These are phyloP conservation scores for Ascochyta koolunga DNA, from an alignment of 2,329 filamentous ascomycete genomes.

Conservation along the genomic window DNA sequence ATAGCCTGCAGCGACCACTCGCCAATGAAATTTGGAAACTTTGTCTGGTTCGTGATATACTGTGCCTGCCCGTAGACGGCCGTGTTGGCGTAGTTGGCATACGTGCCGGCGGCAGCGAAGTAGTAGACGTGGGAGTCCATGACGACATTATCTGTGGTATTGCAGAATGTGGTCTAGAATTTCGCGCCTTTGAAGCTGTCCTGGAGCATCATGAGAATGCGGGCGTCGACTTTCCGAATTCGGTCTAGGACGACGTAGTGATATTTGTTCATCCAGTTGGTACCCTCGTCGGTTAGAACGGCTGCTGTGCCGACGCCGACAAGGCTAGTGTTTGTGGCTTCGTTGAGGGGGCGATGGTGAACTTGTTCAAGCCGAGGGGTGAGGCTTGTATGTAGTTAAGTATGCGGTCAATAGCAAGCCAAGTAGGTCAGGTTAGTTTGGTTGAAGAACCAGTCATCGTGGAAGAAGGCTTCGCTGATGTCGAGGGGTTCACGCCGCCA, in stretches of 20 bases:
- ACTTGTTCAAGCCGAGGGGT: conserved; percentile 21
- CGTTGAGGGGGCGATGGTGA: conserved; percentile 48
- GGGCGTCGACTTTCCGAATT: background rate
- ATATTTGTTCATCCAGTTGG: conserved; percentile 41
- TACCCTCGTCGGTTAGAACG: conserved; percentile 34
- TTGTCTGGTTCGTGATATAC: conserved; percentile 1
- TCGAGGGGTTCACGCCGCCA: conserved; percentile 36
- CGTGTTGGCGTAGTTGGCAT: background rate
- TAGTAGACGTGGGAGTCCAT: conserved; percentile 17
- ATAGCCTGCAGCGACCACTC: conserved; percentile 9
- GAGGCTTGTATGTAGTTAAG: conserved; percentile 38
- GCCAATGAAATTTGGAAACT: conserved; percentile 8
- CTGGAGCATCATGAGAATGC: conserved; percentile 16
- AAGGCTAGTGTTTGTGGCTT: conserved; percentile 42
- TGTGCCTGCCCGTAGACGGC: conserved; percentile 7
- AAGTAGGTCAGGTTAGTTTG: conserved; percentile 39
- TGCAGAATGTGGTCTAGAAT: conserved; percentile 18
- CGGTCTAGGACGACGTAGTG: conserved; percentile 12
- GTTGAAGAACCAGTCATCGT: conserved; percentile 45
- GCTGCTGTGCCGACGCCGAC: conserved; percentile 36
- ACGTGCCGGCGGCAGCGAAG: conserved; percentile 21
- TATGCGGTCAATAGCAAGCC: conserved; percentile 35
- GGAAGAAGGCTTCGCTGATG: conserved; percentile 20
- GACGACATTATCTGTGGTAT: conserved; percentile 18
- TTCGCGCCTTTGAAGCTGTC: conserved; percentile 16